These are phyloP conservation scores for Diaporthe destruens DNA, from an alignment of 2,329 filamentous ascomycete species.

Conservation along the genomic window DNA sequence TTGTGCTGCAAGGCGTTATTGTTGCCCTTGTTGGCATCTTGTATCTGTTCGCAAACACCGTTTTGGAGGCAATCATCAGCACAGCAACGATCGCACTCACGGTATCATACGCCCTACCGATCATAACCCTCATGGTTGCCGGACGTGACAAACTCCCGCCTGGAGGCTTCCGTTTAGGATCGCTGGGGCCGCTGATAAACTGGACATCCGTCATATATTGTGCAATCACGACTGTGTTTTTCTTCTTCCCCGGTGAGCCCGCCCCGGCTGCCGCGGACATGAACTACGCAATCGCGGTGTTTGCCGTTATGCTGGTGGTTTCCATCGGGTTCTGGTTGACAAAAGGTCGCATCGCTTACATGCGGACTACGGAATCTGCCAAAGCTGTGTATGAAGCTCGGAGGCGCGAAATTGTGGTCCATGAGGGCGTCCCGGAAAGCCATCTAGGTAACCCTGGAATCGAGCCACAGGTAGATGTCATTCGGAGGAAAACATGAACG, in stretches of 20 bases:
- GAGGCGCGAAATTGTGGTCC: constrained; percentile 25
- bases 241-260: constrained; percentile 64
- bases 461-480: background rate
- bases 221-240: constrained; percentile 65
- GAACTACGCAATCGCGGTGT: constrained; percentile 70
- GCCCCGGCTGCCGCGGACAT: constrained; percentile 62
- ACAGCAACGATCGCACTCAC: constrained; percentile 69
- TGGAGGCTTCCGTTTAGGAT: constrained; percentile 45
- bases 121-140: constrained; percentile 59
- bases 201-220: constrained; percentile 66
- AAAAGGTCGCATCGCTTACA: constrained; percentile 56
- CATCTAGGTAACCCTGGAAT: background rate
- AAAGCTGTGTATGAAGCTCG: constrained; percentile 17
- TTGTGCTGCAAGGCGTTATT: constrained; percentile 63
- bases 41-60: constrained; percentile 66
- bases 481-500: background rate
- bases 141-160: constrained; percentile 66
- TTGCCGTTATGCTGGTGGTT: constrained; percentile 66
- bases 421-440: constrained; percentile 18
- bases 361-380: constrained; percentile 47
- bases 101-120: constrained; percentile 64
- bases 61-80: constrained; percentile 65
- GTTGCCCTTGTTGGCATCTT: constrained; percentile 61
- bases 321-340: constrained; percentile 64
- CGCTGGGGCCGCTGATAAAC: constrained; percentile 58